Percentiles rank a stretch among this genome's conserved stretches.
Evolutionary conservation across 2,329 filamentous ascomycete species (phyloP).

Genomic region (Chrysosporium queenslandicum): DNA sequence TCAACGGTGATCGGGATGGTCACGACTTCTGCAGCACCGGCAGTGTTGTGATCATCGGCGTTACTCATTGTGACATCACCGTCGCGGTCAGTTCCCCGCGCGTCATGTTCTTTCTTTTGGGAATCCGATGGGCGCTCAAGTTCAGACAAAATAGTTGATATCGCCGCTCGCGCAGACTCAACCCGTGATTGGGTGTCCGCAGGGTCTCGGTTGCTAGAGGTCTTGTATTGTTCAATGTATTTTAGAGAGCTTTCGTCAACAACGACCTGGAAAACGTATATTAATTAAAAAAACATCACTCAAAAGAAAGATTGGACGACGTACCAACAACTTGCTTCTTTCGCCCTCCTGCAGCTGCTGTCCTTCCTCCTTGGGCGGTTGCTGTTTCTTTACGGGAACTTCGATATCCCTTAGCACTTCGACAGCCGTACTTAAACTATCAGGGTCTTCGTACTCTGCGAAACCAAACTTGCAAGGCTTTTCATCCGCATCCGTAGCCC

Average conservation of each 20-base stretch:
- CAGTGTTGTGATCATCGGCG: conserved; percentile 45
- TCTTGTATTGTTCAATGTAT: conserved; percentile 74
- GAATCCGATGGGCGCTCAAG: conserved; percentile 57
- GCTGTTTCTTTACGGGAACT: conserved; percentile 69
- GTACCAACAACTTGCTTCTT: conserved; percentile 59
- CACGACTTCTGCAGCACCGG: conserved; percentile 65
- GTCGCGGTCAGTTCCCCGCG: conserved; percentile 45
- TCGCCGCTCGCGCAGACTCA: conserved; percentile 56
- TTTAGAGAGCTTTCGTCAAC: conserved; percentile 74
- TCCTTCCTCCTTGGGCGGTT: conserved; percentile 32
- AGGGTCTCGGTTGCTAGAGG: conserved; percentile 53
- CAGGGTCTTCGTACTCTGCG: conserved; percentile 85
- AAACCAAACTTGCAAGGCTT: conserved; percentile 87
- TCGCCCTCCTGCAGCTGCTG: conserved; percentile 47
- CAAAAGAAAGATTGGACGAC: conserved; percentile 17
- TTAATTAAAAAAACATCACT: no score
- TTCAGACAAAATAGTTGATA: conserved; percentile 59
- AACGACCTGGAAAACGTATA: conserved; percentile 39
- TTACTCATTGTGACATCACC: conserved; percentile 64
- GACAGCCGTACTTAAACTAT: conserved; percentile 74
- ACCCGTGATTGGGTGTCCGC: conserved; percentile 56
- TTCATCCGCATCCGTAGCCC: conserved; percentile 64
- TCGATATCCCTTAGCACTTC: conserved; percentile 74
- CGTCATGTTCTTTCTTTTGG: conserved; percentile 36
- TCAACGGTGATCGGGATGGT: conserved; percentile 81